phyloP scores from a whole-genome alignment of 2,329 filamentous ascomycete species.

The Alternaria sp. region DNA sequence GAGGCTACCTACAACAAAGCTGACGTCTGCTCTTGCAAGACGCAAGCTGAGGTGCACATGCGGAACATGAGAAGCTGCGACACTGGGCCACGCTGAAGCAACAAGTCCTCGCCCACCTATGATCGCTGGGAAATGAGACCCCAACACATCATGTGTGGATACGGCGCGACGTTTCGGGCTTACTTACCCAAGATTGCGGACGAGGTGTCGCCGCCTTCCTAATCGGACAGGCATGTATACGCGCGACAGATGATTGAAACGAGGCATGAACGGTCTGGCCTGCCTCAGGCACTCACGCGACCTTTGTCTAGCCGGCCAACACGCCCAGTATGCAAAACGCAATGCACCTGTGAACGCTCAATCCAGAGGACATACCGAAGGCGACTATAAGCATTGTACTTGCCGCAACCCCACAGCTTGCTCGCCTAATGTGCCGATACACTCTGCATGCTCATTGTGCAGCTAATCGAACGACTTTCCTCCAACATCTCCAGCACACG shows the following conservation, averaged over 20 bases:
- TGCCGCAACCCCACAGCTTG: neutral
- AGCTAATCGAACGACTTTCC: neutral
- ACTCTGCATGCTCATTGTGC: neutral
- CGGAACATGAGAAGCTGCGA: neutral
- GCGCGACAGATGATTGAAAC: conserved; percentile 1
- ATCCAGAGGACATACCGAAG: neutral
- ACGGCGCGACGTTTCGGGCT: conserved; percentile 28
- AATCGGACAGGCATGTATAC: neutral
- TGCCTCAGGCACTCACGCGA: neutral
- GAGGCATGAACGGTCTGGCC: conserved; percentile 1
- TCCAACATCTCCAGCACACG: neutral
- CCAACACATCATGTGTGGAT: conserved; percentile 9
- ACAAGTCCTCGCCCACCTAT: conserved; percentile 11
- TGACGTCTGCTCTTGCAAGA: neutral
- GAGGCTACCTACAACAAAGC: conserved; percentile 5
- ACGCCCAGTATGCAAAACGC: neutral
- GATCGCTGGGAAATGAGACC: conserved; percentile 31
- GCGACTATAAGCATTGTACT: conserved; percentile 1
- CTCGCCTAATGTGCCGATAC: neutral
- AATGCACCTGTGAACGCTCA: neutral
- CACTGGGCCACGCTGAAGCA: conserved; percentile 3
- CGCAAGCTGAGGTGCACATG: neutral
- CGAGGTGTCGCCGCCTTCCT: conserved; percentile 17
- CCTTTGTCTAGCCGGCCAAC: neutral
- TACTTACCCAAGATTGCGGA: conserved; percentile 28